Evolutionary conservation across 1,284 basidiomycete species (phyloP), one percentile per base, ranked within the genome.

Genomic region (Schizophyllum commune): DNA sequence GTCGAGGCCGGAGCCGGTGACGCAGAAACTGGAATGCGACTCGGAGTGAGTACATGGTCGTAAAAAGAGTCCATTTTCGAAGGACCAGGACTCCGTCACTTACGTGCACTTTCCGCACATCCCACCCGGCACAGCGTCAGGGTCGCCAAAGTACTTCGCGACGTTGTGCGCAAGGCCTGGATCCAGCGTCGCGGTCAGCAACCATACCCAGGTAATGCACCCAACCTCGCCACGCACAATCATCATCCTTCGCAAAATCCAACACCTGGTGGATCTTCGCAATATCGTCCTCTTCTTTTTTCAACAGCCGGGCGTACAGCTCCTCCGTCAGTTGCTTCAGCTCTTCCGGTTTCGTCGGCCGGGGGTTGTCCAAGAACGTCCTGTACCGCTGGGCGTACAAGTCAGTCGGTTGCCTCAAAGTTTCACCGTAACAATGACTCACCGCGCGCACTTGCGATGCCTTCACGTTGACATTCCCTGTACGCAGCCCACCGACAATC

Each of bases 81-180:
- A 6, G 34, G 7, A 39, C 6, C 34, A 39, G 34, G 34, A 39
- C n/a, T n/a, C 34, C 6, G 34, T 39, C 34, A 7, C 34, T 39
- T 13, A 39, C 34, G 75, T 78, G 71, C 81, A 83, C 15, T 65
- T 66, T 1, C 74, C 75, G 61, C 81, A 83, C 65, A 75, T 70
- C 1, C 74, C 74, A 19, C 71, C 72, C 0, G 76, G 75, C 1
- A 82, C 76, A 11, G 74, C 77, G 33, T 74, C 71, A 8, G 69
- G 66, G 65, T 81, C 77, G 17, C 79, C 80, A 62, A 83, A 83
- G 65, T 82, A 79, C 11, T 65, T 63, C 0, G 79, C 77, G 1
- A 83, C 70, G 47, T 67, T 69, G n/a, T 77, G 73, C 3, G 80
- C 74, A 57, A 80, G 71, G 65, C 80, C 79, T 82, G 60, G n/a